Base-by-base conservation (phyloP, 805 yeast genomes). In the Saitoella complicata region DNA sequence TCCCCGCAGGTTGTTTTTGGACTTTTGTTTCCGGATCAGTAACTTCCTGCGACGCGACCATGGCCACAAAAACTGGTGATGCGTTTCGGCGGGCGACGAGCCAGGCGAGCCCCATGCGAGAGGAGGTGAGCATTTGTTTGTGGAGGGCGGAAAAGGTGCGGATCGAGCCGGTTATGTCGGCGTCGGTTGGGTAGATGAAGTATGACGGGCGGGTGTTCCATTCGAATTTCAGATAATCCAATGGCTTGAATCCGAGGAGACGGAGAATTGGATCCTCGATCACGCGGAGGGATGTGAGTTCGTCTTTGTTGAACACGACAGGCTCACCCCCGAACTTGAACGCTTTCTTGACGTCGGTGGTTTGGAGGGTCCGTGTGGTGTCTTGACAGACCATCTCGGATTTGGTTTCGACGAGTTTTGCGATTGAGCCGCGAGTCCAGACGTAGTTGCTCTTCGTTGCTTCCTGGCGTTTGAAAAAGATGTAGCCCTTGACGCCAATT, bases 401-500 rank as follows among this genome's bases (percentile, higher is more conserved):
- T 38, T 35, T 31, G 10, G 71, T 61, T 41, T 70, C 69, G 0
- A 77, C 87, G 11, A 72, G 65, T 51, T 68, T 66, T 42, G 74
- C 64, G 6, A 60, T 57, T 29, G 75, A 78, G 2, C 69, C 72
- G 41, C 70, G 69, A 38, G 71, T 74, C 56, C 72, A 75, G 5
- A 81, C 71, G 39, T 66, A 66, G 36, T 68, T 68, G 8, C 73
- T 64, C n/a, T 70, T 61, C 12, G 69, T 66, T 0, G 74, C 54
- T 38, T 65, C 69, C 46, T 77, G 78, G 43, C 73, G 75, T 6
- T 68, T 65, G 48, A 70, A 72, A n/a, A 81, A 66, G 0, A 79
- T 62, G 54, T 75, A 81, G 0, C 94, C 96, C 51, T 72, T 73
- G 1, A 87, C 68, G 0, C 85, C 80, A 41, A 88, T 70, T 0